phyloP scores from a whole-genome alignment of 1,284 basidiomycete species.

The Ganoderma multipileum region DNA sequence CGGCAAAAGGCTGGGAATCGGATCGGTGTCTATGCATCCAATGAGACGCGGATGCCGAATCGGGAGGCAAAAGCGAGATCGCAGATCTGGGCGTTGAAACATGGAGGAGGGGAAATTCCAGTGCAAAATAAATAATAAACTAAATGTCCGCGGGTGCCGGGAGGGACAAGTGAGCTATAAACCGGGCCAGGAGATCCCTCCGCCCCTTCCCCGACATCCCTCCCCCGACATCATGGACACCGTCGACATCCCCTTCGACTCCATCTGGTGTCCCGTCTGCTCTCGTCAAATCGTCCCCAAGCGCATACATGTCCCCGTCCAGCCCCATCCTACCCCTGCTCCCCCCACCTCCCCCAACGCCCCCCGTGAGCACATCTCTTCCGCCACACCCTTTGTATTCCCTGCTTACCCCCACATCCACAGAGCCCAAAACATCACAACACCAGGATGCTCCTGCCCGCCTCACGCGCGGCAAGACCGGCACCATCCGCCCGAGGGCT shows the following conservation, averaged over 20 bases:
- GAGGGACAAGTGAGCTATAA: slow-evolving; percentile 27
- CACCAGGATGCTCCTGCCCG: slow-evolving; percentile 35
- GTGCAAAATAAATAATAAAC: slow-evolving; percentile 27
- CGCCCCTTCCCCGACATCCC: slow-evolving; percentile 32
- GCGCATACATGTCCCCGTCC: slow-evolving; percentile 58
- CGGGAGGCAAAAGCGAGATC: slow-evolving; percentile 22
- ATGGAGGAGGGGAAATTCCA: slow-evolving; percentile 10
- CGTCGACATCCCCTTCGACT: slow-evolving; percentile 61
- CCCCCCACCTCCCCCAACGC: slow-evolving; percentile 44
- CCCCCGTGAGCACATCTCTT: slow-evolving; percentile 39
- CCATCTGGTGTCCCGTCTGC: slow-evolving; percentile 78
- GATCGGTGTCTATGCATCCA: slow-evolving; percentile 33
- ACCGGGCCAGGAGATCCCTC: slow-evolving; percentile 27
- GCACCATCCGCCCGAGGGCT: slow-evolving; percentile 47
- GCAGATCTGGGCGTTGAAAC: slow-evolving; percentile 23
- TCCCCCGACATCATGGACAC: slow-evolving; percentile 37
- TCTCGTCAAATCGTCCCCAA: slow-evolving; percentile 74
- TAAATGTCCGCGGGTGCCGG: slow-evolving; percentile 23
- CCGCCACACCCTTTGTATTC: slow-evolving; percentile 8
- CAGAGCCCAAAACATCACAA: slow-evolving; percentile 39
- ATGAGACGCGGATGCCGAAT: slow-evolving; percentile 31
- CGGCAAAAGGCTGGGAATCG: slow-evolving; percentile 31
- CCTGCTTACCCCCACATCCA: slow-evolving; percentile 22
- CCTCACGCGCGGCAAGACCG: slow-evolving; percentile 48
- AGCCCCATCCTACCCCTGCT: slow-evolving; percentile 40